Evolutionary conservation across 441 rosid genomes (phyloP), one percentile per base, ranked within the genome.

Genomic region (Brassica hybrid): DNA sequence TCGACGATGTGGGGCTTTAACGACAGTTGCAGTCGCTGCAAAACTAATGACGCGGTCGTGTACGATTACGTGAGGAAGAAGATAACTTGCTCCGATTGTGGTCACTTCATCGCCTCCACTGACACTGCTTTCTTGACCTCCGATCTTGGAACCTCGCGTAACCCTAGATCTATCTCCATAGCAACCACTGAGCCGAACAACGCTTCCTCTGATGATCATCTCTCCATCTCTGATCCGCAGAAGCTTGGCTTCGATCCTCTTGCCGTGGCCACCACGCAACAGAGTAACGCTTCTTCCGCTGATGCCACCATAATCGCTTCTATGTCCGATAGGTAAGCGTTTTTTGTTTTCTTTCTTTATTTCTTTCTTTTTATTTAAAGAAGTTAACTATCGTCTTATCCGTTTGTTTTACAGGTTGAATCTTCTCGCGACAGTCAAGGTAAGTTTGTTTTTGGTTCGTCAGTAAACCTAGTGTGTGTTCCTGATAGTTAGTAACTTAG

Each of bases 51-150:
- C 11, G 21, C 10, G 19, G 10, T 52, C 58, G 58, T 52, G 5
- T 7, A 6, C 59, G 59, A 56, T 56, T 10, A 9, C 25, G 25
- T 18, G 25, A 3, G 13, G 25, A 56, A 18, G 60, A 56, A 56
- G 60, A 56, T 18, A 56, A 56, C 25, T 18, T 56, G 60, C 60
- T 56, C 60, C 13, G 60, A 18, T 3, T 56, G 60, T 56, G 60
- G 25, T 56, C 25, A n/a, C 17, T n/a, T 7, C 56, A 50, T n/a
- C 56, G 56, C 56, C 17, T 4, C 54, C 6, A 13, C 3, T 12
- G 54, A 16, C 1, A n/a, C 17, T 16, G 56, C 5, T 50, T 1
- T 48, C 54, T 48, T 48, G 16, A 48, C 54, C 16, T 48, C 54
- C n/a, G 54, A 50, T n/a, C 18, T 5, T 50, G 56, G 7, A n/a